A percentile compares a stretch with the other conserved stretches of the same genome.
Evolutionary conservation across 805 yeast species (phyloP).

Genomic region (Schizosaccharomyces cryophilus): DNA sequence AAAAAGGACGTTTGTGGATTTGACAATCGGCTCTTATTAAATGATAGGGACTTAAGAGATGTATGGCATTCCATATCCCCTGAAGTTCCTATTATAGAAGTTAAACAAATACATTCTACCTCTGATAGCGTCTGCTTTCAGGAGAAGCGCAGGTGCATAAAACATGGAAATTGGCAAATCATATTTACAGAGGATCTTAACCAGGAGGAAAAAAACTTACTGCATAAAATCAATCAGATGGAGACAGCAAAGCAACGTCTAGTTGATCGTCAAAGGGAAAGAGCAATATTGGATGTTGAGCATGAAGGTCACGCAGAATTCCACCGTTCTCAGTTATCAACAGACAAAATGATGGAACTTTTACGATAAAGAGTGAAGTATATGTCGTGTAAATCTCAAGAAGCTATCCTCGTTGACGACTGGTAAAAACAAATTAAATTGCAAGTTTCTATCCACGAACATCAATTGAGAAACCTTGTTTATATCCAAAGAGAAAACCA

Average conservation of each 20-base stretch:
- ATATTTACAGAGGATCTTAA: conserved; percentile 8
- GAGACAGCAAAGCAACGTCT: not conserved
- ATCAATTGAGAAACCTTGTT: too few species aligned
- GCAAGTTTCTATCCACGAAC: too few species aligned
- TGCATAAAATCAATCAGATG: not conserved
- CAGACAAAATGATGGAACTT: not conserved
- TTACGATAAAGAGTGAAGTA: not conserved
- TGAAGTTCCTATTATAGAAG: not conserved
- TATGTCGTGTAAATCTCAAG: not conserved
- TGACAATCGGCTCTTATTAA: conserved; percentile 10
- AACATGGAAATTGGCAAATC: conserved; percentile 9
- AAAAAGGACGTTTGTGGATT: conserved; percentile 12
- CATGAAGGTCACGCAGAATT: not conserved
- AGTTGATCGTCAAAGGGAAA: not conserved
- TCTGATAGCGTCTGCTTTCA: conserved; percentile 6
- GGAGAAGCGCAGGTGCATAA: conserved; percentile 9
- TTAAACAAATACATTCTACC: not conserved
- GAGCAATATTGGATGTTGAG: not conserved
- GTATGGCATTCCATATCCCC: not conserved
- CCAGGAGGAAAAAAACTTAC: conserved; percentile 2
- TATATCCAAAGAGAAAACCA: too few species aligned
- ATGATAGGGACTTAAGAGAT: not conserved
- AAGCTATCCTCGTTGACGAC: too few species aligned
- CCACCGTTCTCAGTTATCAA: not conserved
- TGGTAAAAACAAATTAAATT: too few species aligned